Evolutionary conservation across 2,329 filamentous ascomycete species (phyloP).

Genomic region (Aspergillus nomiae): DNA sequence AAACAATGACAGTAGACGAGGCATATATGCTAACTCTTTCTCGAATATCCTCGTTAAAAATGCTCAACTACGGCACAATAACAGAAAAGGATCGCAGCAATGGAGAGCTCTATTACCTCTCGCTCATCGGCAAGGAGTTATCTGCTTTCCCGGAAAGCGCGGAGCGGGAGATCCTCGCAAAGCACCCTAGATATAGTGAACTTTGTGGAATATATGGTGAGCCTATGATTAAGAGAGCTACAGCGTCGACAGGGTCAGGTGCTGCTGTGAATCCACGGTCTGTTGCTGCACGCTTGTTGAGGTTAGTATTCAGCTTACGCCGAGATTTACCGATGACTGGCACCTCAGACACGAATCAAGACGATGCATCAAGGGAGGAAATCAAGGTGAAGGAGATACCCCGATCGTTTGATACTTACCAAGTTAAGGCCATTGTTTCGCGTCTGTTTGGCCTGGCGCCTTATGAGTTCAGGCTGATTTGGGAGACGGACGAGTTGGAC

Average conservation of each 20-base stretch:
- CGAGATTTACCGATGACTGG: background rate
- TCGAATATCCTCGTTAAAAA: slow-evolving; percentile 67
- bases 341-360: background rate
- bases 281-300: slow-evolving; percentile 75
- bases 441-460: slow-evolving; percentile 68
- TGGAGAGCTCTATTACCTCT: slow-evolving; percentile 91
- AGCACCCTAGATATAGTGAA: slow-evolving; percentile 71
- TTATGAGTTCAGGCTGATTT: slow-evolving; percentile 67
- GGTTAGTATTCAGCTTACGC: slow-evolving; percentile 59
- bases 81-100: slow-evolving; percentile 75
- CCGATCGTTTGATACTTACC: slow-evolving; percentile 76
- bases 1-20: slow-evolving; percentile 64
- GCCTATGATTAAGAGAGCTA: slow-evolving; percentile 62
- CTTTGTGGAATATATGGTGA: slow-evolving; percentile 77
- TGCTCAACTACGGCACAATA: slow-evolving; percentile 64
- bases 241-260: slow-evolving; percentile 36
- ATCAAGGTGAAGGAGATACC: slow-evolving; percentile 62
- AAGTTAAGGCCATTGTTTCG: slow-evolving; percentile 75
- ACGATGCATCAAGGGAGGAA: background rate
- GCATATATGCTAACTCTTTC: slow-evolving; percentile 87
- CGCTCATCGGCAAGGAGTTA: slow-evolving; percentile 78
- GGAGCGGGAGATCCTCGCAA: slow-evolving; percentile 55
- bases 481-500: slow-evolving; percentile 92
- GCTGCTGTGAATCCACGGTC: slow-evolving; percentile 69
- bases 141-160: slow-evolving; percentile 44